Evolutionary conservation across 129 eudicot genomes (phyloP).

Genomic region (Logfia minima): DNA sequence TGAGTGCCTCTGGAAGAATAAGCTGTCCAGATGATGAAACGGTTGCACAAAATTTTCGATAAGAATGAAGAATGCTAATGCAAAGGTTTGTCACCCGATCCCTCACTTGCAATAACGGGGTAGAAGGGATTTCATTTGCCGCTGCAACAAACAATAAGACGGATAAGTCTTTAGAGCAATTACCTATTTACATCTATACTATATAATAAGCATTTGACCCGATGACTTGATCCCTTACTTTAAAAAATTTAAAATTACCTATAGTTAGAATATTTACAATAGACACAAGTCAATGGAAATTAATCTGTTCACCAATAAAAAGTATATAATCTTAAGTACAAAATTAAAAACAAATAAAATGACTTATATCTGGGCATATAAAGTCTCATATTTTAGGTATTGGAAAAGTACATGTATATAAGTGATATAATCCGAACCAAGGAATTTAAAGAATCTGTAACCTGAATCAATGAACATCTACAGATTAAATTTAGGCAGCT

Average conservation of each 20-base stretch:
- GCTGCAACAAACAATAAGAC: constrained; percentile 44
- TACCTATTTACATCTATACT: background rate
- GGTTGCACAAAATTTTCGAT: constrained; percentile 92
- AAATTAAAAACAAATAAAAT: no score
- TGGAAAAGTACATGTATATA: no score
- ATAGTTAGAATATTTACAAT: no score
- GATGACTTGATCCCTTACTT: background rate
- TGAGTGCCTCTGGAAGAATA: constrained; percentile 96
- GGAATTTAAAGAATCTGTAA: no score
- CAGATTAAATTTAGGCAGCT: background rate
- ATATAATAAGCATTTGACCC: background rate
- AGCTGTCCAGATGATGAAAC: constrained; percentile 94
- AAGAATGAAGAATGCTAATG: constrained; percentile 76
- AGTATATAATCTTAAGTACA: no score
- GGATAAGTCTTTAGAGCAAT: background rate
- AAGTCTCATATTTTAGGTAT: no score
- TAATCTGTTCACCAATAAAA: no score
- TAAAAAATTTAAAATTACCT: background rate
- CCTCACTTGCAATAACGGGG: constrained; percentile 70
- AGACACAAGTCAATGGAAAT: no score
- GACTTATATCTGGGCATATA: no score
- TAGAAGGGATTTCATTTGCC: constrained; percentile 73
- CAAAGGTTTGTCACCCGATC: constrained; percentile 81
- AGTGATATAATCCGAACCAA: background rate
- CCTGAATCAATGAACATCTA: background rate